These are phyloP conservation scores for Staphylotrichum tortipilum DNA, from an alignment of 495 filamentous ascomycete genomes.

Conservation along the genomic window DNA sequence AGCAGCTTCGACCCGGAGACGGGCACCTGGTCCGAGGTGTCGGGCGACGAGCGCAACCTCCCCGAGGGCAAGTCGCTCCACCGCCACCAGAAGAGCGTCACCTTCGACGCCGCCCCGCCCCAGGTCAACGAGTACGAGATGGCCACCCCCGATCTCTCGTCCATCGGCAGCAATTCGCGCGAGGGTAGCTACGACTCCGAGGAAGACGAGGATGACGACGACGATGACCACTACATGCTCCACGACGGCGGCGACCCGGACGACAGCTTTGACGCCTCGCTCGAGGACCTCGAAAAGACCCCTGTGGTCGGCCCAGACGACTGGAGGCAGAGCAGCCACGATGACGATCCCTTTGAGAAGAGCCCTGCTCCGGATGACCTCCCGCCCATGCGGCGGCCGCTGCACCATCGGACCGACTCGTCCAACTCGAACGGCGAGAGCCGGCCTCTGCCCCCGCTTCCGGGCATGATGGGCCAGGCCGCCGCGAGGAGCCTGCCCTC, in stretches of 20 bases:
- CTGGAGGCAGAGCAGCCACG: conserved; percentile 70
- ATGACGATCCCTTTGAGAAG: conserved; percentile 67
- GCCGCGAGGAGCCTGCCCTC: conserved; percentile 49
- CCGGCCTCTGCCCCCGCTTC: conserved; percentile 67
- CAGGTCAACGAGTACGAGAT: conserved; percentile 96
- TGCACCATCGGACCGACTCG: conserved; percentile 52
- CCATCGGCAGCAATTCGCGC: conserved; percentile 74
- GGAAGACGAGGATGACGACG: conserved; percentile 60
- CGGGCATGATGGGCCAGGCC: conserved; percentile 38
- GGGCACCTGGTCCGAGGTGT: conserved; percentile 61
- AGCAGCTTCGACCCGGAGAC: conserved; percentile 62
- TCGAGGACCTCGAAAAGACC: conserved; percentile 93
- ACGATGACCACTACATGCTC: conserved; percentile 62
- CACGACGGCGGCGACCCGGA: conserved; percentile 62
- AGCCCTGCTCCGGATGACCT: conserved; percentile 51
- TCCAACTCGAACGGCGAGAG: conserved; percentile 63
- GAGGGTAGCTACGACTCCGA: conserved; percentile 85
- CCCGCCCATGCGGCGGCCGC: conserved; percentile 28
- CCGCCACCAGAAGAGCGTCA: conserved; percentile 89
- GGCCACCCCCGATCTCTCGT: conserved; percentile 90
- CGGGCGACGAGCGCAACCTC: conserved; percentile 41
- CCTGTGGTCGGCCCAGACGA: conserved; percentile 94
- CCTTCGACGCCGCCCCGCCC: conserved; percentile 87
- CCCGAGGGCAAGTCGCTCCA: conserved; percentile 53
- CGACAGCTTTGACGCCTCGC: conserved; percentile 86